Evolutionary conservation across 2,329 filamentous ascomycete species (phyloP).

Genomic region (Alternaria sp.): DNA sequence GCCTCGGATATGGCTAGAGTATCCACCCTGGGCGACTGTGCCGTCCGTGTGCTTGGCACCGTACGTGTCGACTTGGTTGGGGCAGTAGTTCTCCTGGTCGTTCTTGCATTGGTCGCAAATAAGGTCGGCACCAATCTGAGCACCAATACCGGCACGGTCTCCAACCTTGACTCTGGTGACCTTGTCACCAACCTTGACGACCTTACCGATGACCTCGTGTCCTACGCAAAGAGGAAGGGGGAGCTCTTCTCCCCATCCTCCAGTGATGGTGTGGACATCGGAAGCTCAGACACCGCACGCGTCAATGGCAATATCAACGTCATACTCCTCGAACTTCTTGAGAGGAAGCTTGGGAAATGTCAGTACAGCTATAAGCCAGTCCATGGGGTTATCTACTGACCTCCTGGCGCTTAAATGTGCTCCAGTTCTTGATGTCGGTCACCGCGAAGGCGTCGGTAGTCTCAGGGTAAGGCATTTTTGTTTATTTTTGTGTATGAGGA

Average conservation of each 20-base stretch:
- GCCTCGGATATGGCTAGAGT: slow-evolving; percentile 72
- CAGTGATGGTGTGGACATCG: slow-evolving; percentile 60
- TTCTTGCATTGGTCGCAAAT: slow-evolving; percentile 62
- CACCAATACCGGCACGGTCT: slow-evolving; percentile 60
- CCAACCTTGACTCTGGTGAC: slow-evolving; percentile 60
- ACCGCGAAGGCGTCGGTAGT: slow-evolving; percentile 61
- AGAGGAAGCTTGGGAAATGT: slow-evolving; percentile 69
- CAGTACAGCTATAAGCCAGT: slow-evolving; percentile 14
- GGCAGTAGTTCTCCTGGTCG: slow-evolving; percentile 64
- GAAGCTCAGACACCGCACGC: slow-evolving; percentile 61
- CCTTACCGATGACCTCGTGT: slow-evolving; percentile 65
- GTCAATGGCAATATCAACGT: slow-evolving; percentile 87
- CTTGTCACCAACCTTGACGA: slow-evolving; percentile 60
- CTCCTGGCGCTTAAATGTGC: slow-evolving; percentile 64
- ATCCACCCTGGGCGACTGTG: slow-evolving; percentile 72
- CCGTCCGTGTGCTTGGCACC: slow-evolving; percentile 63
- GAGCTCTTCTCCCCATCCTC: slow-evolving; percentile 70
- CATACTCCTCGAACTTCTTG: slow-evolving; percentile 85
- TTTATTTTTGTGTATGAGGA: slow-evolving; percentile 13
- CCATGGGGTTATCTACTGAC: slow-evolving; percentile 46
- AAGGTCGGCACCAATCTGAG: slow-evolving; percentile 60
- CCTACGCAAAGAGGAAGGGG: slow-evolving; percentile 72
- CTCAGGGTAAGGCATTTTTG: slow-evolving; percentile 61
- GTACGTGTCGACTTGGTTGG: slow-evolving; percentile 60
- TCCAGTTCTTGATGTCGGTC: slow-evolving; percentile 68